Evolutionary conservation across 805 yeast species (phyloP).

Genomic region (Starmera dryadoides): DNA sequence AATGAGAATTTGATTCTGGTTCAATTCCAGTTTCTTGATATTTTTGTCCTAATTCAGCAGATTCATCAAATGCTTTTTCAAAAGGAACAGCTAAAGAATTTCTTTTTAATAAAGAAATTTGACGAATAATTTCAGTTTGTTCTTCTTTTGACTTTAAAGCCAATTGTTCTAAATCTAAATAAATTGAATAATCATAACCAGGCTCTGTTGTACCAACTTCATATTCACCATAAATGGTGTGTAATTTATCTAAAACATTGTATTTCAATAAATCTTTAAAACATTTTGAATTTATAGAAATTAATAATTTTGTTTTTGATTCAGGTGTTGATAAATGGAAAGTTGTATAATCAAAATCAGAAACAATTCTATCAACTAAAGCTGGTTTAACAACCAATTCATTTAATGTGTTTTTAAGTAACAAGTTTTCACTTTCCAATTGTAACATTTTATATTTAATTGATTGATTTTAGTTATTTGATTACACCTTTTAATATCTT

Average conservation of each 20-base stretch:
- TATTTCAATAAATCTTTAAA: conserved; percentile 66
- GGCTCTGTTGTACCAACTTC: conserved; percentile 44
- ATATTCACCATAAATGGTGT: conserved; percentile 40
- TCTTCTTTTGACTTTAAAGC: conserved; percentile 37
- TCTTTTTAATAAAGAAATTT: conserved; percentile 73
- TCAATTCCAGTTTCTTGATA: conserved; percentile 22
- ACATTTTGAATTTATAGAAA: conserved; percentile 70
- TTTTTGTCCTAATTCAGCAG: conserved; percentile 45
- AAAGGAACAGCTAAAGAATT: conserved; percentile 91
- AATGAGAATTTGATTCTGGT: conserved; percentile 16
- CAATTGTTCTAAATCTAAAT: conserved; percentile 48
- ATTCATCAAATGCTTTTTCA: conserved; percentile 74
- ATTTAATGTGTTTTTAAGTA: conserved; percentile 72
- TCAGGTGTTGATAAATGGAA: conserved; percentile 90
- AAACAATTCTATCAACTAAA: conserved; percentile 74
- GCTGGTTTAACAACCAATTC: conserved; percentile 56
- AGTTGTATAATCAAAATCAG: conserved; percentile 94
- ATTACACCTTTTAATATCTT: background rate
- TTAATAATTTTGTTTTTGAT: conserved; percentile 52
- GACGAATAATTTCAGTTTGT: conserved; percentile 45
- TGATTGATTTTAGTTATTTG: background rate
- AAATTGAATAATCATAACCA: conserved; percentile 77
- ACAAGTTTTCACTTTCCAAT: conserved; percentile 74
- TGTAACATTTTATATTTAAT: conserved; percentile 53
- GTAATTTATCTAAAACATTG: conserved; percentile 51